Evolutionary conservation across 106 monocot genomes (phyloP).

Genomic region (Dendrobium nobile): DNA sequence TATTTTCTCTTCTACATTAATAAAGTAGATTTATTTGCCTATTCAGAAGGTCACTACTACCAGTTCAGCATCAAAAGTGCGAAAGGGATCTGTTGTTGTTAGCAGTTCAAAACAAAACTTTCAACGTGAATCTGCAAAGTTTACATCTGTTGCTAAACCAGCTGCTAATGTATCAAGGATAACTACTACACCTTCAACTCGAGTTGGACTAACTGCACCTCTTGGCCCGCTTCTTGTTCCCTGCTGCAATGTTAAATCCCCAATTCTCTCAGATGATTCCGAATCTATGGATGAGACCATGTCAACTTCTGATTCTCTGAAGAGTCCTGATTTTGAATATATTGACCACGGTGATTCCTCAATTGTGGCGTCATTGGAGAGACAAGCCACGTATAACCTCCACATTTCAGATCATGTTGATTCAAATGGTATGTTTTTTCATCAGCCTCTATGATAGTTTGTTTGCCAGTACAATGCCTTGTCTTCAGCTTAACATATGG

Average conservation of each 20-base stretch:
- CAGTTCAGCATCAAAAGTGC: conserved; percentile 17
- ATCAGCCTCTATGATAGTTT: no score
- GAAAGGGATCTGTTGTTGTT: conserved; percentile 24
- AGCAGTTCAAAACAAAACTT: conserved; percentile 6
- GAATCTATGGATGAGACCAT: conserved; percentile 68
- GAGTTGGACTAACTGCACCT: conserved; percentile 8
- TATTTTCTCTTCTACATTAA: neutral
- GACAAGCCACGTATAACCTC: conserved; percentile 49
- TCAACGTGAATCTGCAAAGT: conserved; percentile 13
- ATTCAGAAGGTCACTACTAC: conserved; percentile 21
- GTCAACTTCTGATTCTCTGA: conserved; percentile 86
- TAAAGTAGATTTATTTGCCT: neutral
- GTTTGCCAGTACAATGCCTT: no score
- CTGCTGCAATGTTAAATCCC: conserved; percentile 34
- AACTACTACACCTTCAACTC: neutral
- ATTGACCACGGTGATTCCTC: conserved; percentile 72
- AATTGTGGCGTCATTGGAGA: conserved; percentile 59
- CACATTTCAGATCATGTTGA: conserved; percentile 50
- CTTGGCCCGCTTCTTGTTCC: conserved; percentile 30
- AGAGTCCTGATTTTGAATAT: conserved; percentile 85
- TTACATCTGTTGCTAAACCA: conserved; percentile 18
- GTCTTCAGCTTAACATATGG: no score
- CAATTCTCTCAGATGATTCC: conserved; percentile 36
- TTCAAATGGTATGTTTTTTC: conserved; percentile 24
- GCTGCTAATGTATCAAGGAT: conserved; percentile 2